Evolutionary conservation across 2,329 filamentous ascomycete genomes (phyloP).

Genomic region (Laburnicola sp.): DNA sequence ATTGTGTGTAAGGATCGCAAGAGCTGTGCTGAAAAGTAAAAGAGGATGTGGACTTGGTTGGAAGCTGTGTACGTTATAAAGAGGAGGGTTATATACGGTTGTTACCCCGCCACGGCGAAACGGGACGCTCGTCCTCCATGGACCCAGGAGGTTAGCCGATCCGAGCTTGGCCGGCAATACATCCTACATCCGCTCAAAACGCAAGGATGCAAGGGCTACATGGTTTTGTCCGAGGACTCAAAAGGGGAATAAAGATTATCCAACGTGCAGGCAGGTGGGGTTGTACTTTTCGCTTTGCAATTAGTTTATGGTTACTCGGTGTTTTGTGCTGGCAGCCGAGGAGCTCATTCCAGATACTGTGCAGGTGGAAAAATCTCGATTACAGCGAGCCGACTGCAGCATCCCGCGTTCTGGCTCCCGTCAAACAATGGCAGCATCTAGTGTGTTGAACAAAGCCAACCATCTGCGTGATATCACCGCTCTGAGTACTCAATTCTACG

Average conservation of each 20-base stretch:
- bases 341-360: background rate
- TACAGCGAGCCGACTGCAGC: background rate
- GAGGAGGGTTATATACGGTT: background rate
- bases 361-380: background rate
- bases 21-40: background rate
- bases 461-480: too few relatives aligned
- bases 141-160: background rate
- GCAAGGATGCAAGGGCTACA: conserved; percentile 39
- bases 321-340: background rate
- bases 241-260: background rate
- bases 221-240: too few relatives aligned
- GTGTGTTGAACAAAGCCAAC: too few relatives aligned
- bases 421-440: background rate
- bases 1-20: conserved; percentile 12
- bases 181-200: conserved; percentile 47
- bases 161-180: too few relatives aligned
- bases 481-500: too few relatives aligned
- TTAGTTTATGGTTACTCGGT: too few relatives aligned
- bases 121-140: background rate
- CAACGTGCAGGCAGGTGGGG: too few relatives aligned
- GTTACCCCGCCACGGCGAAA: conserved; percentile 6
- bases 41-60: background rate
- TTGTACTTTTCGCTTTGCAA: too few relatives aligned
- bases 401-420: background rate
- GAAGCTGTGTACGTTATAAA: background rate